Base-by-base conservation (phyloP, 306 rosid species). In the Oxytropis ochrocephala region DNA sequence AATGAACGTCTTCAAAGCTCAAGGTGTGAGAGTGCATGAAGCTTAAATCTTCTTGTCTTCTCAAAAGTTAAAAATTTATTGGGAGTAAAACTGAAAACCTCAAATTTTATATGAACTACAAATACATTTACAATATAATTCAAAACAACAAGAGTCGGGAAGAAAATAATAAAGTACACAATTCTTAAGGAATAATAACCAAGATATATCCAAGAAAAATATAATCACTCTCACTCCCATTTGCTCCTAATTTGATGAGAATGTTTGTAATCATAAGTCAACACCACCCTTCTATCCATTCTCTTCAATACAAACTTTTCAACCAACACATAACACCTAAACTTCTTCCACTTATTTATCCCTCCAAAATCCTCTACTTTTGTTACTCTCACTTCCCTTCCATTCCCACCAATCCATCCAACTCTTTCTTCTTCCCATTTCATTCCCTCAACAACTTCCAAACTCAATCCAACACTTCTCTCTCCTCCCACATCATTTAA, bases 401-500 rank as follows among this genome's bases (percentile, higher is more conserved):
- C 65, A 6, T 75, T 60, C 0, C 50, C 49, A 8, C 0, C 51
- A 55, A 10, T 8, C 58, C 43, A 38, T 1, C 79, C 73, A 64
- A 14, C 56, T 54, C 73, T 74, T 32, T 44, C 12, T 54, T 74
- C 39, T 74, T 86, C 67, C 50, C 67, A 60, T 39, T 60, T 60
- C 67, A 60, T 60, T 60, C 17, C 67, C 12, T 18, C 10, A 5
- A 80, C 55, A 27, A 71, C 62, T 13, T 35, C 57, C 36, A 48
- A 36, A 43, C 82, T 81, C 76, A 88, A 13, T 30, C 87, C 85
- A 0, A 79, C 73, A 18, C 52, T 58, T 0, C 0, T 21, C 54
- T 64, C 72, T 44, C 7, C 66, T 59, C 55, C 81, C 17, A 11
- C 24, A 17, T 42, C 14, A 33, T 46, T 73, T 71, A 76, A 81